phyloP scores from a whole-genome alignment of 2,329 filamentous ascomycete genomes.

The Paraphoma sp. region DNA sequence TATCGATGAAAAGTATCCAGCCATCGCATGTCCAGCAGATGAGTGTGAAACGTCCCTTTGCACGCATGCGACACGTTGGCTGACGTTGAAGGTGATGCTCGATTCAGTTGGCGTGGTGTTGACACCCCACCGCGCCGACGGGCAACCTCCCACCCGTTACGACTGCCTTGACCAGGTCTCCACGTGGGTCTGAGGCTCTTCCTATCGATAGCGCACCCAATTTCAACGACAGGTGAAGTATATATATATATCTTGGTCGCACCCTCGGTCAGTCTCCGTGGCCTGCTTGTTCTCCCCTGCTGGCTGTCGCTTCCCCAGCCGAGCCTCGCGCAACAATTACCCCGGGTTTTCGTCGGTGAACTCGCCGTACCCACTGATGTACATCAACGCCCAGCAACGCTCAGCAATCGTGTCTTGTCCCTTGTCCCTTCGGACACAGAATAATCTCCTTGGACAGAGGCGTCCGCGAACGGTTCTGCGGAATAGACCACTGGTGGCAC shows the following conservation, averaged over 20 bases:
- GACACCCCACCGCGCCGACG: conserved; percentile 10
- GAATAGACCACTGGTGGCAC: conserved; percentile 12
- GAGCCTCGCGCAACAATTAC: neutral
- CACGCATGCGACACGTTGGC: neutral
- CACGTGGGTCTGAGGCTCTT: conserved; percentile 16
- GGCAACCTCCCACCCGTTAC: neutral
- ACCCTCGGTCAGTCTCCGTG: neutral
- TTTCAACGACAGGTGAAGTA: conserved; percentile 22
- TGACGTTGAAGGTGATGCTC: neutral
- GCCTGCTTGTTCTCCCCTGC: neutral
- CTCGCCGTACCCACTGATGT: conserved; percentile 1
- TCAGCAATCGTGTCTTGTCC: neutral
- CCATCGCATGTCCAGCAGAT: neutral
- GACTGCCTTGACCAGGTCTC: conserved; percentile 13
- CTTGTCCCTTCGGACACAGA: neutral
- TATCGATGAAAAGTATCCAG: neutral
- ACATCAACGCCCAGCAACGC: neutral
- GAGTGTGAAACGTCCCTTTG: neutral
- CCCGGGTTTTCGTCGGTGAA: neutral
- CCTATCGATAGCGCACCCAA: conserved; percentile 25
- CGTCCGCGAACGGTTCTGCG: neutral
- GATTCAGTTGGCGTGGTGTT: neutral
- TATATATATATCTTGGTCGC: neutral
- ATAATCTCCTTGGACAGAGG: neutral
- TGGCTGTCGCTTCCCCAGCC: neutral